These are phyloP conservation scores for Clarireedia paspali DNA, from an alignment of 2,329 filamentous ascomycete species.

Conservation along the genomic window DNA sequence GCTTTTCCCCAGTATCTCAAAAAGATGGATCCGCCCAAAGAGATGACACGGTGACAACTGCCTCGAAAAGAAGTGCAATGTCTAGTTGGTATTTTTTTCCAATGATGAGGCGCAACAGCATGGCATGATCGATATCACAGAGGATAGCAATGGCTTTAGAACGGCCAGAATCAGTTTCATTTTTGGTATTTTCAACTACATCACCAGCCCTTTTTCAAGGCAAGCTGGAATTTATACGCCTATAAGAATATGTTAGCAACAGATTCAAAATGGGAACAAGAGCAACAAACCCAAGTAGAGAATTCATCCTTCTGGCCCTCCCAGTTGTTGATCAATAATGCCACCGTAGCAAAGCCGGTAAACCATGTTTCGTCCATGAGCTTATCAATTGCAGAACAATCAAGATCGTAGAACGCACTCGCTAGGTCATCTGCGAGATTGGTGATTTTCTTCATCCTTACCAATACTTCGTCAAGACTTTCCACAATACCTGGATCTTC, in stretches of 20 bases:
- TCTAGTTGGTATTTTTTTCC: no score
- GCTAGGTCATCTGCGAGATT: constrained; percentile 65
- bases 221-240: constrained; percentile 25
- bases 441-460: constrained; percentile 51
- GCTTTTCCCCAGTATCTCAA: no score
- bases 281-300: constrained; percentile 53
- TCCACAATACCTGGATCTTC: constrained; percentile 18
- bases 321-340: constrained; percentile 54
- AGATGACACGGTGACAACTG: no score
- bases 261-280: neutral
- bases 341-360: constrained; percentile 48
- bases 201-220: constrained; percentile 22
- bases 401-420: constrained; percentile 63
- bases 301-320: constrained; percentile 65
- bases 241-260: constrained; percentile 10
- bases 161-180: no score
- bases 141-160: no score
- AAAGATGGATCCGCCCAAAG: no score
- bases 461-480: constrained; percentile 49
- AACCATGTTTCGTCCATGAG: constrained; percentile 52
- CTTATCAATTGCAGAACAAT: constrained; percentile 49
- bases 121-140: no score
- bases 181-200: no score
- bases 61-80: no score
- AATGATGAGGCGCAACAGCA: no score